A percentile compares a stretch with the other conserved stretches of the same genome.
Conservation (phyloP, 2,329 filamentous ascomycete genomes). For the Penicillium griseofulvum region DNA sequence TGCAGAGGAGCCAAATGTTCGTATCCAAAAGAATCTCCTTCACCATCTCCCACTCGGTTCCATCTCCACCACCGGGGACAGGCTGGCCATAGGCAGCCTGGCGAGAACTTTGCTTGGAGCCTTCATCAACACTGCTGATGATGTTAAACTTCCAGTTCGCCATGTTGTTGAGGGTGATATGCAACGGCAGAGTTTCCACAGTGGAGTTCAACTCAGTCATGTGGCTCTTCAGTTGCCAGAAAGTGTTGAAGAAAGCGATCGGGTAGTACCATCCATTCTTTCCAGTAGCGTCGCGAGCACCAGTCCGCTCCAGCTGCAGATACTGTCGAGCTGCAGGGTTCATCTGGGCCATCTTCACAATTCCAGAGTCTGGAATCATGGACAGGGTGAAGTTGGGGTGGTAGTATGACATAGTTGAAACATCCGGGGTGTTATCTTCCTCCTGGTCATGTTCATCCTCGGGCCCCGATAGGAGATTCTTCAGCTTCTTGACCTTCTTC, state of each 20-base stretch:
- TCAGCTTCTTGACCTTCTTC: constrained; percentile 84
- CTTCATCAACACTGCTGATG: constrained; percentile 80
- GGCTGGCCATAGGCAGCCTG: constrained; percentile 72
- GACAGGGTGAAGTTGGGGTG: constrained; percentile 92
- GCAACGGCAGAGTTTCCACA: constrained; percentile 74
- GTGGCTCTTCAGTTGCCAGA: constrained; percentile 90
- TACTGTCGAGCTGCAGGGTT: constrained; percentile 75
- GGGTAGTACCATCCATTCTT: constrained; percentile 94
- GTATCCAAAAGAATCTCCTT: constrained; percentile 94
- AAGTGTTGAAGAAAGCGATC: constrained; percentile 87
- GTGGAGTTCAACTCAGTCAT: constrained; percentile 93
- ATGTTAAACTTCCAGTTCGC: constrained; percentile 87
- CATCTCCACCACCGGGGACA: constrained; percentile 76
- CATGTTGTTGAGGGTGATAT: constrained; percentile 79
- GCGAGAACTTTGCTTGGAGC: constrained; percentile 76
- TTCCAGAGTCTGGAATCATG: constrained; percentile 76
- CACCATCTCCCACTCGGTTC: constrained; percentile 92
- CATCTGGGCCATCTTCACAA: constrained; percentile 63
- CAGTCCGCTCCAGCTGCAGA: constrained; percentile 73
- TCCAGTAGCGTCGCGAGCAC: constrained; percentile 77
- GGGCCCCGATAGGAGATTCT: constrained; percentile 68
- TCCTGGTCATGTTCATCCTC: constrained; percentile 53
- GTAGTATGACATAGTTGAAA: constrained; percentile 81
- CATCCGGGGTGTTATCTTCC: constrained; percentile 58
- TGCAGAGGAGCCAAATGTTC: constrained; percentile 82